phyloP scores from a whole-genome alignment of 371 early-diverging fungal genomes.

The Apophysomyces elegans region DNA sequence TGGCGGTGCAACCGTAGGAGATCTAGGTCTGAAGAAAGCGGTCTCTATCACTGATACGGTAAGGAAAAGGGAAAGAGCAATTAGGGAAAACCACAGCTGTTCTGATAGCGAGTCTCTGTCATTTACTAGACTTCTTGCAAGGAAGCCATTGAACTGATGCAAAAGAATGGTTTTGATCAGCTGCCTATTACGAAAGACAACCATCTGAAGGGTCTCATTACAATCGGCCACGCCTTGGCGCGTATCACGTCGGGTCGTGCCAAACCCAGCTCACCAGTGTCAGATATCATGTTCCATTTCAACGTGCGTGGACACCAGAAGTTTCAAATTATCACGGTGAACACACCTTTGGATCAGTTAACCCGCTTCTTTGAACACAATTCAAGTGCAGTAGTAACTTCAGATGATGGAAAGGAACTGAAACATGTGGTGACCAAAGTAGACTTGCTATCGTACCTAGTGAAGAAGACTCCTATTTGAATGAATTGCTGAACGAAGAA shows the following conservation, averaged over 20 bases:
- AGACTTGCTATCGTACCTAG: slow-evolving; percentile 85
- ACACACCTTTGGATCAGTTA: slow-evolving; percentile 82
- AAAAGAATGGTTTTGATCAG: slow-evolving; percentile 91
- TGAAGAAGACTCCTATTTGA: slow-evolving; percentile 30
- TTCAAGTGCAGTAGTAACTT: slow-evolving; percentile 87
- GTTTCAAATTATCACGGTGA: slow-evolving; percentile 81
- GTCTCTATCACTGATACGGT: slow-evolving; percentile 70
- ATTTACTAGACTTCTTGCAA: slow-evolving; percentile 63
- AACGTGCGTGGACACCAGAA: slow-evolving; percentile 54
- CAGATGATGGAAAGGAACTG: slow-evolving; percentile 57
- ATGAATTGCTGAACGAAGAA: too few relatives aligned
- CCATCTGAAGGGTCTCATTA: slow-evolving; percentile 81
- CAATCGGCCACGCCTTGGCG: slow-evolving; percentile 86
- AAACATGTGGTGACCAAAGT: slow-evolving; percentile 93
- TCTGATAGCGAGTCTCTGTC: not conserved
- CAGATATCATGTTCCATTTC: slow-evolving; percentile 86
- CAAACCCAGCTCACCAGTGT: slow-evolving; percentile 67
- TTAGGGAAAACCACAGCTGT: not conserved
- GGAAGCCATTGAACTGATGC: slow-evolving; percentile 88
- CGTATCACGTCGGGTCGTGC: slow-evolving; percentile 78
- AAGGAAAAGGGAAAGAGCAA: not conserved
- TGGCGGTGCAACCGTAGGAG: slow-evolving; percentile 82
- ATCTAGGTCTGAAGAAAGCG: slow-evolving; percentile 80
- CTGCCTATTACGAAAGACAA: slow-evolving; percentile 82
- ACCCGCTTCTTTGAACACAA: slow-evolving; percentile 90